A percentile compares a stretch with the other conserved stretches of the same genome.
phyloP scores from a whole-genome alignment of 169 alveolate genomes.

The Cryptosporidium parvum region DNA sequence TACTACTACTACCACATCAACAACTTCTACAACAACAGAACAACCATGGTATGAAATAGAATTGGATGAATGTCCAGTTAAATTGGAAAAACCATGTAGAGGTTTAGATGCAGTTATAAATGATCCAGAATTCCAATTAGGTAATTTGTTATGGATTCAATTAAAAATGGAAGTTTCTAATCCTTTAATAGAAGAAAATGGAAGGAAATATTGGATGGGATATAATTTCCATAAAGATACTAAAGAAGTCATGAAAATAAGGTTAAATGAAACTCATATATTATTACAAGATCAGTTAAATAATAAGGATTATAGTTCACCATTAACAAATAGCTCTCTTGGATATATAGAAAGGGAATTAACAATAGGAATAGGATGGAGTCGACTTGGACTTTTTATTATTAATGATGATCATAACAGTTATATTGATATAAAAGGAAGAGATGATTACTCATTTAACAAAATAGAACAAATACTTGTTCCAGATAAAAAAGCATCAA shows the following conservation, averaged over 20 bases:
- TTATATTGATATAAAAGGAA: constrained; percentile 28
- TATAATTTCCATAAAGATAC: neutral
- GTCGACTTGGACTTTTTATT: constrained; percentile 13
- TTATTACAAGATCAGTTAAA: neutral
- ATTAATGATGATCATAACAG: constrained; percentile 5
- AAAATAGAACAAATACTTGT: neutral
- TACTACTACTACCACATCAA: neutral
- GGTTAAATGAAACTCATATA: constrained; percentile 3
- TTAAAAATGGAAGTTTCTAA: neutral
- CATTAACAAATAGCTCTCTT: constrained; percentile 3
- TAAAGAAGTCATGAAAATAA: neutral
- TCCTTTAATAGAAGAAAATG: neutral
- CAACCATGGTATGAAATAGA: neutral
- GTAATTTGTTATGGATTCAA: neutral
- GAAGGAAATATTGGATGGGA: constrained; percentile 20
- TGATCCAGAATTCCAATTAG: neutral
- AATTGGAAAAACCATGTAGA: constrained; percentile 18
- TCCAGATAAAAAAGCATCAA: neutral
- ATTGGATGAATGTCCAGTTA: neutral
- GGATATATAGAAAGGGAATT: neutral
- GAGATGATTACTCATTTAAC: constrained; percentile 15
- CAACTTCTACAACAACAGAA: no score
- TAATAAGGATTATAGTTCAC: neutral
- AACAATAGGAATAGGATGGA: constrained; percentile 11
- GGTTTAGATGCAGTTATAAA: neutral